Percentiles rank a stretch among this genome's conserved stretches.
Conservation (phyloP, 805 yeast genomes). For the Brettanomyces custersianus region DNA sequence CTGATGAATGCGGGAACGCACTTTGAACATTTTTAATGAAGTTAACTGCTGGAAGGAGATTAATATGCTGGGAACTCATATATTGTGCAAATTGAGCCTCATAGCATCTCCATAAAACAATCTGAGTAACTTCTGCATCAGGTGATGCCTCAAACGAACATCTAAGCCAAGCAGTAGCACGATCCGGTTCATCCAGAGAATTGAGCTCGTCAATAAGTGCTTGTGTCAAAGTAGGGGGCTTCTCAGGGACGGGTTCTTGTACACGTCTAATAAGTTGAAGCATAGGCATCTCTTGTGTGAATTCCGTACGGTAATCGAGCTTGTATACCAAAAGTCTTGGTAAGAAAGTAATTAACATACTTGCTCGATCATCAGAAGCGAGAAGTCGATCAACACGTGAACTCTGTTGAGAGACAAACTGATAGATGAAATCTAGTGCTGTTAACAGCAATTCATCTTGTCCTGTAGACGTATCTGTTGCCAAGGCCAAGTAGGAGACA, state of each 20-base stretch:
- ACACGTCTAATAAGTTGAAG: slow-evolving; percentile 45
- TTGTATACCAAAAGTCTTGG: slow-evolving; percentile 53
- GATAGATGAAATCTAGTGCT: slow-evolving; percentile 74
- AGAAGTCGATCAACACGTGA: slow-evolving; percentile 45
- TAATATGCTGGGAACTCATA: slow-evolving; percentile 34
- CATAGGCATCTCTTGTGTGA: slow-evolving; percentile 25
- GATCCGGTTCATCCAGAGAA: slow-evolving; percentile 67
- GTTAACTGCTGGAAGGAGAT: slow-evolving; percentile 87
- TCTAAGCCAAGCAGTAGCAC: slow-evolving; percentile 93
- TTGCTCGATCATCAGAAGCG: slow-evolving; percentile 37
- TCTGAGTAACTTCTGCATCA: slow-evolving; percentile 86
- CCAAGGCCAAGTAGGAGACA: slow-evolving; percentile 47
- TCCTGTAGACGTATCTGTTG: slow-evolving; percentile 20
- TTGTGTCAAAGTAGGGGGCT: slow-evolving; percentile 45
- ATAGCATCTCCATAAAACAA: slow-evolving; percentile 91
- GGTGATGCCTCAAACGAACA: slow-evolving; percentile 76
- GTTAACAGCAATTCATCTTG: slow-evolving; percentile 71
- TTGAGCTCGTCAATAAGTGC: slow-evolving; percentile 49
- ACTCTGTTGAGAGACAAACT: slow-evolving; percentile 45
- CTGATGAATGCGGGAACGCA: slow-evolving; percentile 82
- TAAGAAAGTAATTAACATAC: slow-evolving; percentile 47
- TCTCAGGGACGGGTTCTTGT: slow-evolving; percentile 50
- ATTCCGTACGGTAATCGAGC: slow-evolving; percentile 29
- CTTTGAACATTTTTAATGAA: slow-evolving; percentile 89
- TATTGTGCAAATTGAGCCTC: slow-evolving; percentile 74